Conservation (phyloP, 148 eudicot genomes). For the Oxyria digyna region DNA sequence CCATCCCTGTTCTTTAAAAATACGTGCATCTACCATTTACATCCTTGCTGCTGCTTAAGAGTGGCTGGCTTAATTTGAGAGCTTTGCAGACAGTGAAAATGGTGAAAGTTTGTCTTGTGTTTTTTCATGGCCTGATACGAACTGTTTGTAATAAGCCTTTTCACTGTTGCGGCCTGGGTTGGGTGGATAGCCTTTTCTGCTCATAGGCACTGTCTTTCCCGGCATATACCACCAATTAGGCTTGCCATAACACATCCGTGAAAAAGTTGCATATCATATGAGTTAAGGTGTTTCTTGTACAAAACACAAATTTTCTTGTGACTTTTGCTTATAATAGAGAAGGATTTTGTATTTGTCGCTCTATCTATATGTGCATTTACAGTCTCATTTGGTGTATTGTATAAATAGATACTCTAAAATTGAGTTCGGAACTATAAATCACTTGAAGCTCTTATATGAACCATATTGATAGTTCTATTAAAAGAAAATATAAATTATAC, state of each 20-base stretch:
- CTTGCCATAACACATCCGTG: not conserved
- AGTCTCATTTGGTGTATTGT: not conserved
- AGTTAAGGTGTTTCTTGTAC: slow-evolving; percentile 4
- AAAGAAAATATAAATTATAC: not conserved
- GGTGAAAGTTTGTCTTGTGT: slow-evolving; percentile 8
- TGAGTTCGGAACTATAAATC: not conserved
- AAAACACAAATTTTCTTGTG: slow-evolving; percentile 5
- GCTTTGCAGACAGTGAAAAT: slow-evolving; percentile 4
- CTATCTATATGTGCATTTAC: not conserved
- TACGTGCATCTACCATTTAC: slow-evolving; percentile 6
- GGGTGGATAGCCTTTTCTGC: slow-evolving; percentile 7
- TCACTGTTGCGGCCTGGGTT: slow-evolving; percentile 6
- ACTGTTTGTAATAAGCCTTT: slow-evolving; percentile 9
- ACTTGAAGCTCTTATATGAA: not conserved
- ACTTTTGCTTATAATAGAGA: slow-evolving; percentile 8
- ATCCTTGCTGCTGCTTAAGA: not conserved
- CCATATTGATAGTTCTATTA: not conserved
- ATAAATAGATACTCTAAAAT: not conserved
- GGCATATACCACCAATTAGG: slow-evolving; percentile 1
- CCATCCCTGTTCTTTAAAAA: not conserved
- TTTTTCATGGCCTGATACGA: slow-evolving; percentile 2
- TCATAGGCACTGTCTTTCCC: slow-evolving; percentile 5
- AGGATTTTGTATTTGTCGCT: not conserved
- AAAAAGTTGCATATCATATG: slow-evolving; percentile 2
- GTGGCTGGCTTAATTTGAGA: slow-evolving; percentile 6